Conservation (phyloP, 495 filamentous ascomycete species). For the Aspergillus indologenus region DNA sequence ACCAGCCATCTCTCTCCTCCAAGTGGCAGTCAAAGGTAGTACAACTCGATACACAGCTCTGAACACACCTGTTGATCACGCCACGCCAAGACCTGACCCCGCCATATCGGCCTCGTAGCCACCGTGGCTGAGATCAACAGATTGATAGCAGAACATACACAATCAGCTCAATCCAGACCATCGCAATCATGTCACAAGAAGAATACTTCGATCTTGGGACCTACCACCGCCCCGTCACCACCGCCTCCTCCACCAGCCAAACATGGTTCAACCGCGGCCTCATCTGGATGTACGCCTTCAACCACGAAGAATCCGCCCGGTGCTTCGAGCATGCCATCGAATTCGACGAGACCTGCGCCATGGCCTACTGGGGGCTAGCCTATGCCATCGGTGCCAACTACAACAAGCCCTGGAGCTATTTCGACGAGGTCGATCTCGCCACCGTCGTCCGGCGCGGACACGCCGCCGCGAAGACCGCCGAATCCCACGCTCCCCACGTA, state of each 20-base stretch:
- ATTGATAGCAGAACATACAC: too few species aligned
- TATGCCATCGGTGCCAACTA: slow-evolving; percentile 65
- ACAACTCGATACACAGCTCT: too few species aligned
- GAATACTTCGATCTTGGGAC: slow-evolving; percentile 57
- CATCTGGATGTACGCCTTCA: slow-evolving; percentile 62
- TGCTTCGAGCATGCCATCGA: slow-evolving; percentile 59
- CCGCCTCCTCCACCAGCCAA: slow-evolving; percentile 43
- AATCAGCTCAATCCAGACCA: too few species aligned
- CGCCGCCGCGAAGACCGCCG: slow-evolving; percentile 39
- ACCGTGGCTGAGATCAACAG: too few species aligned
- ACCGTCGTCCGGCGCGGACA: slow-evolving; percentile 40
- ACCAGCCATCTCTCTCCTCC: too few species aligned
- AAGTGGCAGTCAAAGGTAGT: too few species aligned
- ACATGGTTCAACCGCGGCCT: slow-evolving; percentile 62
- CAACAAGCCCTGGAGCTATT: slow-evolving; percentile 65
- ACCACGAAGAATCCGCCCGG: slow-evolving; percentile 56
- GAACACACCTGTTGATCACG: too few species aligned
- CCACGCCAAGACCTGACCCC: background rate
- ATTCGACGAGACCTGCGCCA: slow-evolving; percentile 49
- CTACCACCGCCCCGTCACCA: slow-evolving; percentile 47
- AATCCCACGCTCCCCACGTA: slow-evolving; percentile 20
- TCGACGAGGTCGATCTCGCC: slow-evolving; percentile 51
- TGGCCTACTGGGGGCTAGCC: slow-evolving; percentile 65
- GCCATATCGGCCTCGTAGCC: background rate
- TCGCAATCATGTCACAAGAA: background rate